These are phyloP conservation scores for Solanum chmielewskii DNA, from an alignment of 257 asterid species.

Conservation along the genomic window DNA sequence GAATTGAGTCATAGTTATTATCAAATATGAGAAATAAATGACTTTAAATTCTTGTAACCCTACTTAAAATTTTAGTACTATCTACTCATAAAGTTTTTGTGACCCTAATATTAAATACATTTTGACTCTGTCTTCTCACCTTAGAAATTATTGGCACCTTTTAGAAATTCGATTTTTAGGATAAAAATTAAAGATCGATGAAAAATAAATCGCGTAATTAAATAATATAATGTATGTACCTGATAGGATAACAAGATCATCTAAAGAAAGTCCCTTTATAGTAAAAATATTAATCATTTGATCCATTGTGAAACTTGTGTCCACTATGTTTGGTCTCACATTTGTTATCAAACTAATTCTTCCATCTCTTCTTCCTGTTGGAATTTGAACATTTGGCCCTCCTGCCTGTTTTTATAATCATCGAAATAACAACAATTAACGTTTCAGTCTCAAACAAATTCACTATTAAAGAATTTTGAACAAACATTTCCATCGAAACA, in stretches of 20 bases:
- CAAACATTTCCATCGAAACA: not conserved
- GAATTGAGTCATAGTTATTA: not conserved
- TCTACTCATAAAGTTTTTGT: not conserved
- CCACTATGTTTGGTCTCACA: slow-evolving; percentile 66
- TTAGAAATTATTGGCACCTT: not conserved
- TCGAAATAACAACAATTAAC: not conserved
- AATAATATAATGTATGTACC: slow-evolving; percentile 8
- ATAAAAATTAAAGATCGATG: not conserved
- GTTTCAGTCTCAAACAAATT: not conserved
- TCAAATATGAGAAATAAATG: not conserved
- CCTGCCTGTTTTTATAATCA: slow-evolving; percentile 38
- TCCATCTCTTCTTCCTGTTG: slow-evolving; percentile 73
- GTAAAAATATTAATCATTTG: slow-evolving; percentile 48
- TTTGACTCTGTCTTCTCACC: not conserved
- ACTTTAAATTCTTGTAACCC: not conserved
- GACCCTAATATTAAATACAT: not conserved
- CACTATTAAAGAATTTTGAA: not conserved
- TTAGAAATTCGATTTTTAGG: not conserved
- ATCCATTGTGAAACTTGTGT: slow-evolving; percentile 64
- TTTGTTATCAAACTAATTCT: slow-evolving; percentile 36
- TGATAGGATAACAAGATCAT: slow-evolving; percentile 72
- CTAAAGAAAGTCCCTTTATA: slow-evolving; percentile 48
- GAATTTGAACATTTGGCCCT: slow-evolving; percentile 54
- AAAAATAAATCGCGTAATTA: no score
- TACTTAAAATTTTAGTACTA: not conserved